phyloP scores from a whole-genome alignment of 2,329 filamentous ascomycete genomes.

The Chrysoporthe deuterocubensis region DNA sequence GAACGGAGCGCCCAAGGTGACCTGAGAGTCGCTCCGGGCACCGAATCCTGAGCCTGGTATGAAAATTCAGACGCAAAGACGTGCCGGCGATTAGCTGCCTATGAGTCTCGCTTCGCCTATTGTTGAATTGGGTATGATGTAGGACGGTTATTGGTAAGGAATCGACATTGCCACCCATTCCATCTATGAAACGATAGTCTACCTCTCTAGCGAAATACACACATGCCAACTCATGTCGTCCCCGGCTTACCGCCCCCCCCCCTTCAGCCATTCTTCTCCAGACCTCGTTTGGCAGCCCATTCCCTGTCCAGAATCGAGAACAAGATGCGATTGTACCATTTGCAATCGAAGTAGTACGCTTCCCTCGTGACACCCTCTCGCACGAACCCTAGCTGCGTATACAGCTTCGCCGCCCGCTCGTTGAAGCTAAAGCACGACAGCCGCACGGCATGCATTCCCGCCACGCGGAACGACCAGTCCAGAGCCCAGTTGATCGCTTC shows the following conservation, averaged over 20 bases:
- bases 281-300: constrained; percentile 36
- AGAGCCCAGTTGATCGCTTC: constrained; percentile 53
- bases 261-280: neutral
- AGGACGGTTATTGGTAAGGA: neutral
- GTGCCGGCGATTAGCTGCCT: neutral
- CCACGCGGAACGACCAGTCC: constrained; percentile 50
- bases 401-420: constrained; percentile 45
- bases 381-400: constrained; percentile 50
- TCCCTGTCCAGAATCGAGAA: constrained; percentile 46
- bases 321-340: constrained; percentile 42
- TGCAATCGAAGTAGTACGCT: constrained; percentile 46
- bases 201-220: neutral
- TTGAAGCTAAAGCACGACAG: constrained; percentile 49
- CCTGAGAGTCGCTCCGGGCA: neutral
- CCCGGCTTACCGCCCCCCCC: neutral
- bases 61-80: neutral
- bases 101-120: neutral
- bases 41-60: neutral
- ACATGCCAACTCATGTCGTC: neutral
- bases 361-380: constrained; percentile 48
- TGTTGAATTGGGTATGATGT: no score
- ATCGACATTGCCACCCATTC: neutral
- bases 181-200: neutral
- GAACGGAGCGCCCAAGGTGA: neutral
- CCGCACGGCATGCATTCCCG: constrained; percentile 48